Evolutionary conservation across 2,329 filamentous ascomycete species (phyloP), one percentile per base, ranked within the genome.

Genomic region (Aspergillus floridensis): DNA sequence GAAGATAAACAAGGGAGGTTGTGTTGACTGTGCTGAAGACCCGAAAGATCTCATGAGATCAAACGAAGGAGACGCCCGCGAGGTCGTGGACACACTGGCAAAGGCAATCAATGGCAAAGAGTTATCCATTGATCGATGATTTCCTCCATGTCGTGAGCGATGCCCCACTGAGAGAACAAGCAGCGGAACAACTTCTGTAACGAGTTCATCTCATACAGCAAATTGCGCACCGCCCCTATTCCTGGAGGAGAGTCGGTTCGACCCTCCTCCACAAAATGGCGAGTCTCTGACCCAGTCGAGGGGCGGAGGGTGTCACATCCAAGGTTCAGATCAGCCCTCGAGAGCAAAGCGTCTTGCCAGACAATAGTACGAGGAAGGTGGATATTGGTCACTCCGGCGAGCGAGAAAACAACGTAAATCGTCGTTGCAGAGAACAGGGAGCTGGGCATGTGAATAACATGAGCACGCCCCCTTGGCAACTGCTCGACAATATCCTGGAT

Each of bases 401-500:
- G 68, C 1, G 73, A 74, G 57, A 79, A 76, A 0, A 74, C 75
- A 7, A 74, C 70, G 58, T 79, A 80, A 4, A 79, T 70, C 0
- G 77, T 79, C 2, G 77, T 73, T 0, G 78, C 75, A 1, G 78
- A 74, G 57, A 80, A 80, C 1, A 80, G 68, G 0, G 77, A 77
- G 53, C 71, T 76, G 1, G 78, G 78, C 71, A 80, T 79, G 61
- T 80, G 76, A 11, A 79, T 74, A 0, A 76, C 77, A 61, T 80
- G 78, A 2, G 78, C 77, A 11, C 78, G 71, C 2, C 78, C 78
- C 24, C 77, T 67, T 2, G 78, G 78, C 7, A 80, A 63, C 59
- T 79, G 74, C 57, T 80, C 78, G 11, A 80, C 68, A 12, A 80
- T 80, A 41, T 80, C 76, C 59, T 80, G 78, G 19, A 80, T 80